Evolutionary conservation across 2,329 filamentous ascomycete species (phyloP).

Genomic region (Drechslerella dactyloides): DNA sequence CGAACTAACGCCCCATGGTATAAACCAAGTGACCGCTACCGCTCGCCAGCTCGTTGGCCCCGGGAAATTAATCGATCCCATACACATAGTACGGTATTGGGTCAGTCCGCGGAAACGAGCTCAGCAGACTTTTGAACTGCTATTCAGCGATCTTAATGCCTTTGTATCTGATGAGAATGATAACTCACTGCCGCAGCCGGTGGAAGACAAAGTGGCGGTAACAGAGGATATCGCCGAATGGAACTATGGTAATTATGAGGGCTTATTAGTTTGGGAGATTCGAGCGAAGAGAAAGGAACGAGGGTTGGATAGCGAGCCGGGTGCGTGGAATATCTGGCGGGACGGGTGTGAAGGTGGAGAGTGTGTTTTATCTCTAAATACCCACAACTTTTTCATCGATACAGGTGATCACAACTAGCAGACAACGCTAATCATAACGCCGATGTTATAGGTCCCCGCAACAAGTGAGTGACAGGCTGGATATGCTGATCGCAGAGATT

Average conservation of each 20-base stretch:
- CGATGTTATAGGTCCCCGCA: constrained; percentile 59
- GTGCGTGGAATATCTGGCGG: constrained; percentile 63
- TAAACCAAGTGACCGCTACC: constrained; percentile 60
- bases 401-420: too few relatives aligned
- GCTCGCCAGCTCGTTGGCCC: constrained; percentile 60
- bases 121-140: constrained; percentile 60
- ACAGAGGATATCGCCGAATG: constrained; percentile 62
- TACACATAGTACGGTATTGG: constrained; percentile 60
- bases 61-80: constrained; percentile 62
- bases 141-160: constrained; percentile 57
- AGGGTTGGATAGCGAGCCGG: constrained; percentile 61
- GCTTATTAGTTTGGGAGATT: constrained; percentile 61
- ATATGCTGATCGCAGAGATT: constrained; percentile 63
- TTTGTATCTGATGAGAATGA: constrained; percentile 19
- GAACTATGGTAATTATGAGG: constrained; percentile 64
- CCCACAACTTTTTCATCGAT: background rate
- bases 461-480: constrained; percentile 62
- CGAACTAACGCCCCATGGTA: constrained; percentile 58
- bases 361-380: constrained; percentile 38
- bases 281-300: constrained; percentile 57
- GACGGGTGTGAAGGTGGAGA: constrained; percentile 64
- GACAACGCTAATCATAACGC: too few relatives aligned
- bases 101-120: constrained; percentile 62
- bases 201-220: constrained; percentile 57
- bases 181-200: constrained; percentile 1